Evolutionary conservation across 805 yeast species (phyloP), one percentile per base, ranked within the genome.

Genomic region (Helenozyma baotianmanensis): DNA sequence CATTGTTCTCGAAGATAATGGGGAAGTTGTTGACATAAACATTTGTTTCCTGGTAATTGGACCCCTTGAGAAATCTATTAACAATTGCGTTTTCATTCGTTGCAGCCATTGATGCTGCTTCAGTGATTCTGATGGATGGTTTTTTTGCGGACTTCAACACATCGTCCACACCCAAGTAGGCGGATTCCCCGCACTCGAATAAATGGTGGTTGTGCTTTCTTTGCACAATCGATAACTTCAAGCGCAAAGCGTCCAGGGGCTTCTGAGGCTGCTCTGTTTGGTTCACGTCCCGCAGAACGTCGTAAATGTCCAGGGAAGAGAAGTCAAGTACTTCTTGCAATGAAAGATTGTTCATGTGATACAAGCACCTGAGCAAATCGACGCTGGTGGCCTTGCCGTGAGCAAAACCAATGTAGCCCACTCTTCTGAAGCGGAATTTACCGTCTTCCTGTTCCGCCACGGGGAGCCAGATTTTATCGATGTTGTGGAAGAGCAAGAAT

Each of bases 1-100:
- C 78, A 14, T 70, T 63, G 53, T 83, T 87, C 32, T 62, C 65
- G 53, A 80, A 74, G 4, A 63, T 42, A 9, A 66, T 43, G 5
- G 84, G 81, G 24, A 84, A 57, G 49, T 78, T 76, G 39, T 78
- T 81, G 22, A 84, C 78, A 51, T 83, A 84, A 27, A 84, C 64
- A 54, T 84, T 84, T 4, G 87, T 76, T 45, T 81, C 87, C 51
- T 80, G 87, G 43, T 57, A 64, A 39, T 64, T 62, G 21, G 50
- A 40, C 23, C 39, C 33, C 36, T 53, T 54, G 23, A 49, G 32
- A 32, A 55, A 58, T 2, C 33, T 34, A 9, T 21, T 33, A 29
- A 35, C 24, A 11, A 31, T 38, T 17, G 24, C 33, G 23, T 5
- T 8, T 17, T 17, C 19, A 17, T 6, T 6, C 5, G 19, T 6